These are phyloP conservation scores for Apiotrichum porosum DNA, from an alignment of 1,284 basidiomycete species.

Conservation along the genomic window DNA sequence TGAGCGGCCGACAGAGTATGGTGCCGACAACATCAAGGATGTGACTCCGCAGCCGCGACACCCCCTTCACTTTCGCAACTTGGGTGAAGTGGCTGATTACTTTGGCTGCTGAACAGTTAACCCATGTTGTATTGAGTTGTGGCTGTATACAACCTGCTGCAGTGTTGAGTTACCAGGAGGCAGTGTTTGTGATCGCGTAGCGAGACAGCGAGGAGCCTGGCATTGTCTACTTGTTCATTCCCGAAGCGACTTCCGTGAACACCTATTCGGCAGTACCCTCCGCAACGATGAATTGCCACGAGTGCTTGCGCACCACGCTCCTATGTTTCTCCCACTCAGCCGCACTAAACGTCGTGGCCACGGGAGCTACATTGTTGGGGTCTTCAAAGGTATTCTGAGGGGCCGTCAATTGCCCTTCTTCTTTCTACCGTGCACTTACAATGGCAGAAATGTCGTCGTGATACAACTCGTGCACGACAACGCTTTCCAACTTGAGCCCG, in stretches of 20 bases:
- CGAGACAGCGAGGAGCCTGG: too few species aligned
- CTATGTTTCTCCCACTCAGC: slow-evolving; percentile 22
- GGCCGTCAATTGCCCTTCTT: too few species aligned
- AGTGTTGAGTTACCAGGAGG: too few species aligned
- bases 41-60: background rate
- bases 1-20: slow-evolving; percentile 9
- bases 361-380: slow-evolving; percentile 23
- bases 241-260: too few species aligned
- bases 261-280: too few species aligned
- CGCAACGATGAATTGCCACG: slow-evolving; percentile 40
- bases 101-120: slow-evolving; percentile 5
- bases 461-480: slow-evolving; percentile 33
- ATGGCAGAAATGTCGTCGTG: slow-evolving; percentile 33
- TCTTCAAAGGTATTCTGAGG: slow-evolving; percentile 39
- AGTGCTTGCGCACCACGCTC: slow-evolving; percentile 32
- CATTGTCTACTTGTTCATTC: too few species aligned
- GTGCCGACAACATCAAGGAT: slow-evolving; percentile 1
- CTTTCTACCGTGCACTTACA: too few species aligned
- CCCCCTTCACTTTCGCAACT: slow-evolving; percentile 7
- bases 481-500: slow-evolving; percentile 2
- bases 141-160: too few species aligned
- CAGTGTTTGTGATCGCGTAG: too few species aligned
- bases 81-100: slow-evolving; percentile 6
- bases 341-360: slow-evolving; percentile 9
- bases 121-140: too few species aligned